phyloP scores from a whole-genome alignment of 495 filamentous ascomycete genomes.

The Aspergillus bertholletiae region DNA sequence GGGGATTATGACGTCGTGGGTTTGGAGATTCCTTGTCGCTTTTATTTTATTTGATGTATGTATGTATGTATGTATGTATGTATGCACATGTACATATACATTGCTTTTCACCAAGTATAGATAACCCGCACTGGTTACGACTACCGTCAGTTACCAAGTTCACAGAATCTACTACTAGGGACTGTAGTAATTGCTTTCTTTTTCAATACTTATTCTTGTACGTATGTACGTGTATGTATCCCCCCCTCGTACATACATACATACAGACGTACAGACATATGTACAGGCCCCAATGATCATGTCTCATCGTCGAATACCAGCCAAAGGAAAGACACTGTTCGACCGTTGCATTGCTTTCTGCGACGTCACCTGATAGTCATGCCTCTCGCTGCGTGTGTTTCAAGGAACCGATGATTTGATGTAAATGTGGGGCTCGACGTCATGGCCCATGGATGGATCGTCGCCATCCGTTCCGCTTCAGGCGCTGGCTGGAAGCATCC shows the following conservation, averaged over 20 bases:
- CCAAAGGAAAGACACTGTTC: not conserved
- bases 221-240: too few relatives aligned
- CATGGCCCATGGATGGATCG: not conserved
- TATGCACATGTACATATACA: too few relatives aligned
- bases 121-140: too few relatives aligned
- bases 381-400: slow-evolving; percentile 5
- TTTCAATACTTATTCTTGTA: too few relatives aligned
- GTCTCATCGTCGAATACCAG: not conserved
- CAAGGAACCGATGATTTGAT: not conserved
- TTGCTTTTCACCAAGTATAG: too few relatives aligned
- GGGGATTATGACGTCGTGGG: slow-evolving; percentile 8
- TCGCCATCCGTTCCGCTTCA: not conserved
- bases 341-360: not conserved
- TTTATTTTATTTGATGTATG: too few relatives aligned
- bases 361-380: slow-evolving; percentile 32
- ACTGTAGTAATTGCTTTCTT: too few relatives aligned
- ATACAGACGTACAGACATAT: too few relatives aligned
- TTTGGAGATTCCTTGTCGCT: not conserved
- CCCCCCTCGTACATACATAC: too few relatives aligned
- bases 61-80: too few relatives aligned
- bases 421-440: not conserved
- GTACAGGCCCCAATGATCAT: not conserved
- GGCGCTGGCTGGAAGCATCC: not conserved
- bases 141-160: too few relatives aligned
- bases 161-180: too few relatives aligned